Percentiles rank a stretch among this genome's conserved stretches.
phyloP scores from a whole-genome alignment of 1,284 basidiomycete species.

The Filobasidium uniguttulatum region DNA sequence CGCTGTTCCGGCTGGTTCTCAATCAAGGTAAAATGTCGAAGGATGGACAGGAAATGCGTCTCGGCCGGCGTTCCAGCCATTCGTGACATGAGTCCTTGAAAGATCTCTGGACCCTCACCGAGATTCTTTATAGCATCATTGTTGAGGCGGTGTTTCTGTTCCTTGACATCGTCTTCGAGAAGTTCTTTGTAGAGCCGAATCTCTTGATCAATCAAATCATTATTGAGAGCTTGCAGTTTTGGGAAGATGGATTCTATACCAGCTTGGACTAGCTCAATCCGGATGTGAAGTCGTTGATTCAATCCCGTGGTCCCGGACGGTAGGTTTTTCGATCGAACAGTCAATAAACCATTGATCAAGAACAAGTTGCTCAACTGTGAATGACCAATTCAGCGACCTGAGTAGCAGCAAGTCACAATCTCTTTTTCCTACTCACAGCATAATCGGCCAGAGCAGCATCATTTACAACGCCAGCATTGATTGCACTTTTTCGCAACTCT shows the following conservation, averaged over 20 bases:
- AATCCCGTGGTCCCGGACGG: neutral
- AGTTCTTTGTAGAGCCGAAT: neutral
- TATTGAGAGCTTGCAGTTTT: neutral
- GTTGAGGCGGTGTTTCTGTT: neutral
- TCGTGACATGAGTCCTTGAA: neutral
- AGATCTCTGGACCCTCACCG: neutral
- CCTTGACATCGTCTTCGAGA: conserved; percentile 1
- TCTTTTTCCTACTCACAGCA: conserved; percentile 1
- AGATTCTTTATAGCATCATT: neutral
- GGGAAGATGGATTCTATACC: neutral
- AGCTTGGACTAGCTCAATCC: neutral
- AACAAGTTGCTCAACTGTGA: neutral
- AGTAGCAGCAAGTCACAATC: too few species aligned
- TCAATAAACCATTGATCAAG: neutral
- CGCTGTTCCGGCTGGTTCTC: conserved; percentile 43
- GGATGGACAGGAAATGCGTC: neutral
- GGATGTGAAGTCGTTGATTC: neutral
- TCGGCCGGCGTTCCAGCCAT: neutral
- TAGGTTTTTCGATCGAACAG: neutral
- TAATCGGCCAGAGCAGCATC: neutral
- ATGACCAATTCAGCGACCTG: neutral
- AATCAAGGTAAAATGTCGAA: conserved; percentile 1
- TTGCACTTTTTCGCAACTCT: neutral
- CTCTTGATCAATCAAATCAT: neutral
- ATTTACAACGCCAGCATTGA: neutral